These are phyloP conservation scores for Diaporthe vaccinii DNA, from an alignment of 2,329 filamentous ascomycete species.

Conservation along the genomic window DNA sequence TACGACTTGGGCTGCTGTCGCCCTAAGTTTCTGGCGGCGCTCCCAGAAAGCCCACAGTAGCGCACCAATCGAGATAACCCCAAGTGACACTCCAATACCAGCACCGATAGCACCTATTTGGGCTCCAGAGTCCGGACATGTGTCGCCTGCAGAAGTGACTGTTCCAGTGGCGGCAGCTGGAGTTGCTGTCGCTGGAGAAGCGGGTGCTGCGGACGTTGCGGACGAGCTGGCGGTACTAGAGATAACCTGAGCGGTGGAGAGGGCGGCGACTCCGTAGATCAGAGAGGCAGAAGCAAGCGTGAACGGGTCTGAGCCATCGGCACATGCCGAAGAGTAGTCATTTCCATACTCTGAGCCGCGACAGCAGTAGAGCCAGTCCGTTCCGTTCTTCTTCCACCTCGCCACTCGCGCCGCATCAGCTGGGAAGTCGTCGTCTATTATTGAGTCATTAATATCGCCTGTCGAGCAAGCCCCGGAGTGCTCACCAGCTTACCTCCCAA, in stretches of 20 bases:
- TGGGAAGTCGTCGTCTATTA: neutral
- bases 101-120: conserved; percentile 1
- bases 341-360: neutral
- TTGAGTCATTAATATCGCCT: neutral
- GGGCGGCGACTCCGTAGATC: neutral
- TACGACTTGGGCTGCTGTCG: neutral
- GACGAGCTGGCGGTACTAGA: neutral
- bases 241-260: neutral
- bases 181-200: neutral
- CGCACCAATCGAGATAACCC: neutral
- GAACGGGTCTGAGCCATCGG: neutral
- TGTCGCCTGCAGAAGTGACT: neutral
- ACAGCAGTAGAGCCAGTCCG: conserved; percentile 10
- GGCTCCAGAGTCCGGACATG: neutral
- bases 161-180: neutral
- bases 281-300: neutral
- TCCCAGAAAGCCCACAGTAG: neutral
- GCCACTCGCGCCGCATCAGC: conserved; percentile 1
- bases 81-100: neutral
- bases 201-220: neutral
- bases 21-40: neutral
- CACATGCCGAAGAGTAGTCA: conserved; percentile 2
- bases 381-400: neutral
- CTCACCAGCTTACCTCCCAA: neutral
- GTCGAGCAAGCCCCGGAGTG: neutral